These are phyloP conservation scores for Rhizoclosmatium globosum DNA, from an alignment of 192 early-diverging fungal genomes.

Conservation along the genomic window DNA sequence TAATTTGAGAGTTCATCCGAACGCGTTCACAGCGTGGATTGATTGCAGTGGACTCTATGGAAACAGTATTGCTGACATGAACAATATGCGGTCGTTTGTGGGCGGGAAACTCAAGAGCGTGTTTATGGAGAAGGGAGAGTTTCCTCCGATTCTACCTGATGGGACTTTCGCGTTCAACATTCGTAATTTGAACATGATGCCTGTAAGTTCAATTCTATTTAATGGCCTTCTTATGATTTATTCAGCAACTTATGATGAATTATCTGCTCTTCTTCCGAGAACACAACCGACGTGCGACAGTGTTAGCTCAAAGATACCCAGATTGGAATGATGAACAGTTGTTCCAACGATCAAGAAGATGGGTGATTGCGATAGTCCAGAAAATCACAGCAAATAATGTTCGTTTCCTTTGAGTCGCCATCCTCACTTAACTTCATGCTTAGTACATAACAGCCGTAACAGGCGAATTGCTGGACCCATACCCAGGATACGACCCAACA, in stretches of 20 bases:
- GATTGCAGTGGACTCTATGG: slow-evolving; percentile 43
- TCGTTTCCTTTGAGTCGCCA: neutral
- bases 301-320: slow-evolving; percentile 39
- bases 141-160: slow-evolving; percentile 19
- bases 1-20: neutral
- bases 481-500: slow-evolving; percentile 43
- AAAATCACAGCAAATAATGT: slow-evolving; percentile 46
- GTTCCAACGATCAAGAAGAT: slow-evolving; percentile 47
- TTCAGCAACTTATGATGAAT: slow-evolving; percentile 17
- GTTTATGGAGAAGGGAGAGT: slow-evolving; percentile 22
- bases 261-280: slow-evolving; percentile 45
- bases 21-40: slow-evolving; percentile 39
- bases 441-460: slow-evolving; percentile 48
- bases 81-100: neutral
- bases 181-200: slow-evolving; percentile 30
- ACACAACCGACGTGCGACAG: slow-evolving; percentile 50
- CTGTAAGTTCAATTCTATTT: slow-evolving; percentile 25
- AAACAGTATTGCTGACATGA: neutral
- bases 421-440: neutral
- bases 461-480: slow-evolving; percentile 36
- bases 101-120: slow-evolving; percentile 29
- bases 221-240: neutral
- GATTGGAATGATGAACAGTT: slow-evolving; percentile 47
- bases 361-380: slow-evolving; percentile 56
- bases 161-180: slow-evolving; percentile 24